phyloP scores from a whole-genome alignment of 1,139 yeast genomes.

The Diutina rugosa region DNA sequence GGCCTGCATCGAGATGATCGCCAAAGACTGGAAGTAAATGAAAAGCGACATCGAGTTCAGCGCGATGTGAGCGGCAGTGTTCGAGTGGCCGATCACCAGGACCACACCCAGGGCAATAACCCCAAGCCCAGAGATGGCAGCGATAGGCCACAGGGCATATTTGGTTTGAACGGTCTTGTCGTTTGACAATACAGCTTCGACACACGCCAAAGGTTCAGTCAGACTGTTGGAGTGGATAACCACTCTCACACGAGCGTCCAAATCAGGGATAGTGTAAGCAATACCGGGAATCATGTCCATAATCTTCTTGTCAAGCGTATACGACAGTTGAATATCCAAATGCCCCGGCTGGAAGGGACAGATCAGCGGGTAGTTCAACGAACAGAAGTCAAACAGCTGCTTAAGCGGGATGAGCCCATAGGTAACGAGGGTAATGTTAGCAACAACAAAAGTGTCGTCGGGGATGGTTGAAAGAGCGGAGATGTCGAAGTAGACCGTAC shows the following conservation, averaged over 20 bases:
- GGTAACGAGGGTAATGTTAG: constrained; percentile 55
- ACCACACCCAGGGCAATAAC: constrained; percentile 77
- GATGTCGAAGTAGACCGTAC: constrained; percentile 51
- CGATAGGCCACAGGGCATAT: constrained; percentile 95
- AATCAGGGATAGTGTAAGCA: constrained; percentile 84
- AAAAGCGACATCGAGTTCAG: constrained; percentile 88
- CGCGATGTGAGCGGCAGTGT: constrained; percentile 94
- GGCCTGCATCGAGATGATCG: constrained; percentile 93
- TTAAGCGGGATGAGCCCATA: constrained; percentile 69
- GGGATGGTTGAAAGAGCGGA: constrained; percentile 66
- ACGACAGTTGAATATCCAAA: constrained; percentile 46
- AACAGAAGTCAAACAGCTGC: constrained; percentile 51
- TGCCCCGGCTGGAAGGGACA: constrained; percentile 89
- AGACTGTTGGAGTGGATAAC: constrained; percentile 40
- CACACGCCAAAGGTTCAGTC: constrained; percentile 65
- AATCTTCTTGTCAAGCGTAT: constrained; percentile 14
- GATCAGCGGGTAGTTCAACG: constrained; percentile 33
- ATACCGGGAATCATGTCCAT: constrained; percentile 56
- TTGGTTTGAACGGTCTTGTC: constrained; percentile 92
- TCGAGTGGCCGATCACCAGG: constrained; percentile 79
- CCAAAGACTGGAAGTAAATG: constrained; percentile 86
- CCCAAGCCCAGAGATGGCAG: constrained; percentile 82
- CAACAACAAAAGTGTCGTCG: constrained; percentile 50
- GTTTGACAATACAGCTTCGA: constrained; percentile 74
- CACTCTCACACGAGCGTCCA: constrained; percentile 85